Base-by-base conservation (phyloP, 345 rosid genomes). In the Bruguiera sexangula region DNA sequence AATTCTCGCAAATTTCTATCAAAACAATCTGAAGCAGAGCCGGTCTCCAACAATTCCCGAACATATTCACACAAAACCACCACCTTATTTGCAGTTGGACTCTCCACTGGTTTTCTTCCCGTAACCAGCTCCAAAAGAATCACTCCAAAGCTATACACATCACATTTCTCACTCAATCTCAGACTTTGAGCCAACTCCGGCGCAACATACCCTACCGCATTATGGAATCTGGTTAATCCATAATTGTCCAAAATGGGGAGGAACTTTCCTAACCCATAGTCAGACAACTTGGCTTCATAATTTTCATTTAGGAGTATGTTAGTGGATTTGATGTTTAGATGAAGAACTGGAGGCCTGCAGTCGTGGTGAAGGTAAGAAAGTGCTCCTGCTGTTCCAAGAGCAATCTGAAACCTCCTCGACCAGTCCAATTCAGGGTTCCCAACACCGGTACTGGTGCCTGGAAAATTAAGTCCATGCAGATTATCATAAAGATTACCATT, bases 291-390 rank as follows among this genome's bases (percentile, higher is more conserved):
- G 8, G 97, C 84, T 69, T 88, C 89, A 3, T 95, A 92, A 1
- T 62, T 82, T 71, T 85, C 96, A 34, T 87, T 94, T 67, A 95
- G 73, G 66, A 95, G 91, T 83, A 95, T 86, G 83, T 95, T 95
- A 15, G 83, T 80, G 52, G 98, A 90, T 78, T 95, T 95, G 63
- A 95, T 83, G 82, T 92, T 92, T 76, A 92, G 96, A 83, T 95
- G 98, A 66, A 95, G 91, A 81, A 95, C 80, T 57, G 89, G 86
- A 5, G 99, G 98, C 65, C 76, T 86, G 57, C 96, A 92, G 69
- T 95, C 98, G 69, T 92, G 89, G 78, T 95, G 99, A 73, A 95
- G 96, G 78, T 81, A 95, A 57, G 98, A 87, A 54, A 95, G 89
- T 4, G 99, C 94, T 73, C 85, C 83, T 16, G 98, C 96, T 11